phyloP scores from a whole-genome alignment of 2,329 filamentous ascomycete species.

The Botrytis byssoidea region DNA sequence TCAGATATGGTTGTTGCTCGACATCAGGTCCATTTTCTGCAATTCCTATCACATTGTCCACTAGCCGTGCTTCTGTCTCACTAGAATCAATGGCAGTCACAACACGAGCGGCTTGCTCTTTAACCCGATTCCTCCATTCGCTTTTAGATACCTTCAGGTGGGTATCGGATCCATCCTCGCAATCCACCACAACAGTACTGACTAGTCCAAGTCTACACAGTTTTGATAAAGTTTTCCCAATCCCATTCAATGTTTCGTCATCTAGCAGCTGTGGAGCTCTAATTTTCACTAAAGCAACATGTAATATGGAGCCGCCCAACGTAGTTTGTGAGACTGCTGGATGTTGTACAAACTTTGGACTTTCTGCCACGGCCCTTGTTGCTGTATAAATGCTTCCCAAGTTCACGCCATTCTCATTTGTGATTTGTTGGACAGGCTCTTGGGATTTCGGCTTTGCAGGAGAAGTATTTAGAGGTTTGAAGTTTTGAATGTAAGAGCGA shows the following conservation, averaged over 20 bases:
- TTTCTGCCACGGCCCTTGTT: slow-evolving; percentile 54
- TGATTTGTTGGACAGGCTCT: slow-evolving; percentile 28
- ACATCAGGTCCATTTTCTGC: slow-evolving; percentile 24
- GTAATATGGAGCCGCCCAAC: slow-evolving; percentile 46
- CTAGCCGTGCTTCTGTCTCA: slow-evolving; percentile 65
- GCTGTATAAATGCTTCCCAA: slow-evolving; percentile 59
- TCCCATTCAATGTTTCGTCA: slow-evolving; percentile 66
- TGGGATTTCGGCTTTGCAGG: slow-evolving; percentile 24
- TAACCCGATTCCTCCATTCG: slow-evolving; percentile 46
- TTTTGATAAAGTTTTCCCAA: slow-evolving; percentile 81
- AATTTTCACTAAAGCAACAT: slow-evolving; percentile 85
- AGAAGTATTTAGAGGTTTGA: slow-evolving; percentile 51
- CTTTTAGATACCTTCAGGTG: slow-evolving; percentile 26
- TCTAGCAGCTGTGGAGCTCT: slow-evolving; percentile 69
- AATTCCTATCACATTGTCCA: slow-evolving; percentile 53
- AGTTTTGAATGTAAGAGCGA: slow-evolving; percentile 85
- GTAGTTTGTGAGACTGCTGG: slow-evolving; percentile 36
- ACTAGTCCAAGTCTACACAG: slow-evolving; percentile 77
- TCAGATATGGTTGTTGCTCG: slow-evolving; percentile 19
- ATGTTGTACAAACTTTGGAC: slow-evolving; percentile 58
- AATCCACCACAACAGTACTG: slow-evolving; percentile 81
- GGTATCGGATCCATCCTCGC: slow-evolving; percentile 44
- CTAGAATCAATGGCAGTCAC: slow-evolving; percentile 71
- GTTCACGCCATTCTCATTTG: slow-evolving; percentile 52
- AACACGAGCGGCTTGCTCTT: slow-evolving; percentile 69